Conservation (phyloP, 2,329 filamentous ascomycete genomes). For the Aspergillus felis region DNA sequence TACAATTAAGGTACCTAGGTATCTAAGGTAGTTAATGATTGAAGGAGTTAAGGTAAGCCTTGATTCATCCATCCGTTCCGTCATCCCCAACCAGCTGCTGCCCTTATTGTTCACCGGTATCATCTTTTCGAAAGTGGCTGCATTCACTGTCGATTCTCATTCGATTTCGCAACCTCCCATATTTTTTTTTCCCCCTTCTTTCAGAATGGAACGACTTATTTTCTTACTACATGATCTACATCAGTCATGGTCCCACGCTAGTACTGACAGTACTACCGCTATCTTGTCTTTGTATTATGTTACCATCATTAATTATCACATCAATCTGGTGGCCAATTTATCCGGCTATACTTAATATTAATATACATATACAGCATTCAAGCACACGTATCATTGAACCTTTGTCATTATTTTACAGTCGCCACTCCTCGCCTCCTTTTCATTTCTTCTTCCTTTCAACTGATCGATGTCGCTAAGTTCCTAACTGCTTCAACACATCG, state of each 20-base stretch:
- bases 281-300: neutral
- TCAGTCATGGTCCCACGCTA: neutral
- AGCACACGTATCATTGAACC: neutral
- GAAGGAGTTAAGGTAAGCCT: neutral
- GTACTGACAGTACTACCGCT: neutral
- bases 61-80: neutral
- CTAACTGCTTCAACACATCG: neutral
- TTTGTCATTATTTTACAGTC: neutral
- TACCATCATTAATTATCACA: neutral
- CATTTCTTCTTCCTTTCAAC: neutral
- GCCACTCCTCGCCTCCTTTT: neutral
- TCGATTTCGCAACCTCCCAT: neutral
- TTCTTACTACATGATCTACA: neutral
- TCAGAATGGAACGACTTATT: neutral
- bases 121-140: neutral
- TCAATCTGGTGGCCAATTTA: constrained; percentile 2
- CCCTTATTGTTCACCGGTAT: neutral
- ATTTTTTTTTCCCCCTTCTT: neutral
- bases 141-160: neutral
- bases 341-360: constrained; percentile 1
- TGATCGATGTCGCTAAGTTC: neutral
- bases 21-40: neutral
- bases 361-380: neutral
- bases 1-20: neutral
- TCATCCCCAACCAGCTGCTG: neutral